Evolutionary conservation across 2,329 filamentous ascomycete species (phyloP), one percentile per base, ranked within the genome.

Genomic region (Trichoderma semiorbis): DNA sequence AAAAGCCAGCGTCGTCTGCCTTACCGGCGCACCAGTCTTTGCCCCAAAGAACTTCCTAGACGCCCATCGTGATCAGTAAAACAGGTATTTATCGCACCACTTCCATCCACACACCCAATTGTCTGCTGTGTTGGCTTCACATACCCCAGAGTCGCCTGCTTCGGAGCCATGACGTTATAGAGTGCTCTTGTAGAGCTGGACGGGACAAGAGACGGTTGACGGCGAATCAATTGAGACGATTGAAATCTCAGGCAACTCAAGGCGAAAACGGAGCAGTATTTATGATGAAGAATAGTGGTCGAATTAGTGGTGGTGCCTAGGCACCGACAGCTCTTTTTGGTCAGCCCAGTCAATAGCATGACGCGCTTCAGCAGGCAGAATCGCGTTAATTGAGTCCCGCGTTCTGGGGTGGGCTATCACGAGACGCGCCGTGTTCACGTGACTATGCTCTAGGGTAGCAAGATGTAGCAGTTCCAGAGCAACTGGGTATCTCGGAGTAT

Each of bases 131-230:
- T 86, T 77, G 90, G 84, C 82, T 89, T 91, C 74, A 95, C 94
- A 84, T 96, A 97, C 94, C 93, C 93, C 81, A 97, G 84, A 73
- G 93, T 97, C 78, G 92, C 90, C 84, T 97, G 94, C 80, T 93
- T 94, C 57, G 84, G 84, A 76, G 85, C 83, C 83, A 85, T 83
- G 83, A 86, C 85, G 75, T 76, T 76, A 72, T 68, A 74, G 57
- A 73, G 24, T 68, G 64, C 75, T 47, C 53, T 36, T 34, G 34
- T 5, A 16, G 68, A 60, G 43, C 68, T 47, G n/a, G 18, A 34
- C 24, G 32, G 28, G 43, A 63, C 64, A 63, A 65, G 32, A 43
- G 71, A 34, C 50, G 68, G 30, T 34, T 70, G 73, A 11, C 50
- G 69, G 47, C 67, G 72, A 60, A 73, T 32, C 57, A 74, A 34